phyloP scores from a whole-genome alignment of 371 early-diverging fungal genomes.

The Mucor mucedo region DNA sequence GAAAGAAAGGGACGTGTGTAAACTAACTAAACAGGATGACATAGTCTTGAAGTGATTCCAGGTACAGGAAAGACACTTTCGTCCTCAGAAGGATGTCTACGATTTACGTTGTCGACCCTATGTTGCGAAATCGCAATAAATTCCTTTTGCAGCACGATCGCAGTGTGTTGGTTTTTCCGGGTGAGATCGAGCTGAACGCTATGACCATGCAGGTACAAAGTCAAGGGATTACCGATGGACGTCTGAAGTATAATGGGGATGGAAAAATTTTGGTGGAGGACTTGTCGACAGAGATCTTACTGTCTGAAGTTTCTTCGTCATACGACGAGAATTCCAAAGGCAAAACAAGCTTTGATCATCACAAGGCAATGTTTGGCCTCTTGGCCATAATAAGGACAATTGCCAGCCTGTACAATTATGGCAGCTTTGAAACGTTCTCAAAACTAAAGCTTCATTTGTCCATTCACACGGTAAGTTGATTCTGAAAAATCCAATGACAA shows the following conservation, averaged over 20 bases:
- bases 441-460: conserved; percentile 14
- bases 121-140: no score
- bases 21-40: conserved; percentile 2
- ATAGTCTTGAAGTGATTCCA: conserved; percentile 6
- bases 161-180: conserved; percentile 9
- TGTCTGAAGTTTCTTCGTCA: conserved; percentile 26
- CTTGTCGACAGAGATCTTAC: conserved; percentile 11
- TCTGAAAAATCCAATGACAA: conserved; percentile 6
- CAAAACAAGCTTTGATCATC: conserved; percentile 23
- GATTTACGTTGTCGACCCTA: conserved; percentile 6
- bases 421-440: conserved; percentile 20
- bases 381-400: conserved; percentile 15
- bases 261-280: background rate
- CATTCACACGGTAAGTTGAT: conserved; percentile 15
- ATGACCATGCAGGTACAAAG: conserved; percentile 16
- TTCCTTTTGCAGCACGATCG: no score
- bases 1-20: no score
- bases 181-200: conserved; percentile 18
- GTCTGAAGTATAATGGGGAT: conserved; percentile 15
- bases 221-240: conserved; percentile 19
- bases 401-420: conserved; percentile 15
- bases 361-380: conserved; percentile 26
- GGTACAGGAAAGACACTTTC: conserved; percentile 17
- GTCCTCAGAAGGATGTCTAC: conserved; percentile 15
- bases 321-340: conserved; percentile 18